Base-by-base conservation (phyloP, 345 rosid species). In the Gossypium arboreum region DNA sequence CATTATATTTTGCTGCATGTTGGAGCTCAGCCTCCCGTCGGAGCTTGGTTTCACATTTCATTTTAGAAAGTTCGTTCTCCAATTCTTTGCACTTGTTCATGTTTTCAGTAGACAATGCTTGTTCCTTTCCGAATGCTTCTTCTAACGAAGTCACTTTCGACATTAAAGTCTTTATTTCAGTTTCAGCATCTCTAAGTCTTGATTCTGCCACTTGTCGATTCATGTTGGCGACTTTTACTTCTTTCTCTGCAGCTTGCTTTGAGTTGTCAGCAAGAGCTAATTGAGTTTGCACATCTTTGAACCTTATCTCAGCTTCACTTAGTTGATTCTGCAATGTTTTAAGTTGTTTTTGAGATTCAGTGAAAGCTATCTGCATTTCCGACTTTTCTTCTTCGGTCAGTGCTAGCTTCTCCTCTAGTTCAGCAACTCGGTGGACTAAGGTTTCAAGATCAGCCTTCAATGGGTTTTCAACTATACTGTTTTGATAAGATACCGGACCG, bases 341-440 rank as follows among this genome's bases (percentile, higher is more conserved):
- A 39, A 89, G 85, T 81, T 84, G 83, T 39, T 79, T 80, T 60
- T 81, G 84, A 74, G 86, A 83, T 64, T 84, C 86, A 66, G 51
- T 81, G 59, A 91, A 78, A 74, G 81, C 86, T 52, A 81, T 71
- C 79, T 85, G 81, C 66, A 84, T 76, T 77, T 91, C 85, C 55
- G 54, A 70, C 60, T 86, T 91, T 55, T 91, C 90, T 60, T 82
- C 90, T 79, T 87, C 87, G 54, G 76, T 71, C 76, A 83, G 86
- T 75, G 85, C 87, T 67, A 88, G 75, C 66, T 80, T 89, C 57
- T 86, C 91, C 78, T 90, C 92, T 71, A 94, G 56, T 45, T 90
- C 96, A 59, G 90, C 82, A 68, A 82, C 80, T 75, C 87, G 81
- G 43, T 71, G 79, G 73, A 83, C 84, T 76, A 84, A 81, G 61